These are phyloP conservation scores for Ascosphaera apis DNA, from an alignment of 2,329 filamentous ascomycete species.

Conservation along the genomic window DNA sequence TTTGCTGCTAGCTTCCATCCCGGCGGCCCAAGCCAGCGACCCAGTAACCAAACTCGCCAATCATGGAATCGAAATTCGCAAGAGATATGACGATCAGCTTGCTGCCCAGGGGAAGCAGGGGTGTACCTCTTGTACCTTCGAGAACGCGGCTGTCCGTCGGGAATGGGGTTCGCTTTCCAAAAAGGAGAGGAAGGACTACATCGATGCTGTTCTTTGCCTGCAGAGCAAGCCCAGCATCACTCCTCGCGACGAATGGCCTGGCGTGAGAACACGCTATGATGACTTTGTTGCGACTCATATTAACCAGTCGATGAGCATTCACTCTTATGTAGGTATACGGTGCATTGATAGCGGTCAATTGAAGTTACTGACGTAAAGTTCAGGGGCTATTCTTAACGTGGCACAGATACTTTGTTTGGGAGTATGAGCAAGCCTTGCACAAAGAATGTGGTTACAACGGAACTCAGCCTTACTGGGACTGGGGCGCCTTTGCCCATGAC, in stretches of 20 bases:
- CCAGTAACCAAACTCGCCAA: not conserved
- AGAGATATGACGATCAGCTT: not conserved
- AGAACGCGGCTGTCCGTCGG: conserved; percentile 1
- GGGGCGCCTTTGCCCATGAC: conserved; percentile 7
- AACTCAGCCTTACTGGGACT: conserved; percentile 16
- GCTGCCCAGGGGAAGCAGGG: not conserved
- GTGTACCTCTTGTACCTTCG: not conserved
- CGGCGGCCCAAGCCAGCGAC: not conserved
- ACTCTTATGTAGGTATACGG: conserved; percentile 5
- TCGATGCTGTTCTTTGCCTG: conserved; percentile 6
- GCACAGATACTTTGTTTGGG: conserved; percentile 17
- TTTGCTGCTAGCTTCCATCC: not conserved
- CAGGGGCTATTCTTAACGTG: conserved; percentile 11
- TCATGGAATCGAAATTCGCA: not conserved
- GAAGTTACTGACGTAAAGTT: not conserved
- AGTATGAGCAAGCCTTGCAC: conserved; percentile 17
- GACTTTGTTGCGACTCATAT: conserved; percentile 6
- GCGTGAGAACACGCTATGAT: conserved; percentile 7
- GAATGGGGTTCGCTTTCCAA: conserved; percentile 3
- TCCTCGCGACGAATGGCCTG: conserved; percentile 4
- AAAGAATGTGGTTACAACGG: conserved; percentile 20
- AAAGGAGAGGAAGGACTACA: conserved; percentile 5
- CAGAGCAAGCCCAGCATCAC: conserved; percentile 4
- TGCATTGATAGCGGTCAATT: not conserved
- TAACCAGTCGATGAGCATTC: conserved; percentile 5